phyloP scores from a whole-genome alignment of 352 stramenopile species.

The Pythium aphanidermatum region DNA sequence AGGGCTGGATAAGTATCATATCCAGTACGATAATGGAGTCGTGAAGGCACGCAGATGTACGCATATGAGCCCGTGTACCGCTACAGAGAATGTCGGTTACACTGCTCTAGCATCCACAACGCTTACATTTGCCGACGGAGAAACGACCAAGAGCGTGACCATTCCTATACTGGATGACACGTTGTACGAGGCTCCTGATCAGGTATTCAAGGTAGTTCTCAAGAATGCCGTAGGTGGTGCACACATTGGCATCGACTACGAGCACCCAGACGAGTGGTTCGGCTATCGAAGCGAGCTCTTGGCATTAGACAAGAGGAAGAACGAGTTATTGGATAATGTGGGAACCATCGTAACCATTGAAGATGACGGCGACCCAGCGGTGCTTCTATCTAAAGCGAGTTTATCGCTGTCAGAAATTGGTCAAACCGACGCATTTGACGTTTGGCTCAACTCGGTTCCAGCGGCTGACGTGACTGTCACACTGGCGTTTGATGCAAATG shows the following conservation, averaged over 20 bases:
- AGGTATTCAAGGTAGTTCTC: conserved; percentile 59
- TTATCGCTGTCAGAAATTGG: conserved; percentile 64
- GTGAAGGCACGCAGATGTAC: conserved; percentile 45
- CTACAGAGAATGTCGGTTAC: conserved; percentile 34
- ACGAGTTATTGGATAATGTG: conserved; percentile 47
- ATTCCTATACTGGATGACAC: conserved; percentile 56
- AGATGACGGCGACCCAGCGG: conserved; percentile 53
- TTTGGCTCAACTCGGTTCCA: conserved; percentile 48
- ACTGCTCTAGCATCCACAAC: conserved; percentile 35
- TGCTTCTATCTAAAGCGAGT: conserved; percentile 60
- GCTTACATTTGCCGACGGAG: conserved; percentile 42
- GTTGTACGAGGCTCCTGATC: conserved; percentile 52
- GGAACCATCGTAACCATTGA: conserved; percentile 61
- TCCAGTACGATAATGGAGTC: conserved; percentile 49
- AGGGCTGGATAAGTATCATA: conserved; percentile 35
- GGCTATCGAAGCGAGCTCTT: conserved; percentile 34
- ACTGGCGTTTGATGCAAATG: conserved; percentile 5
- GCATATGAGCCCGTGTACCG: conserved; percentile 62
- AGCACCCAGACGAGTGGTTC: conserved; percentile 50
- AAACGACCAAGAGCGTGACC: conserved; percentile 32
- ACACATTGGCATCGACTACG: conserved; percentile 53
- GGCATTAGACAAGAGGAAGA: conserved; percentile 27
- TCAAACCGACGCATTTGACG: conserved; percentile 38
- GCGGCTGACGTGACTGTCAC: conserved; percentile 31
- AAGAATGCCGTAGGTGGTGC: conserved; percentile 39